Percentiles rank a stretch among this genome's conserved stretches.
Conservation (phyloP, 169 alveolate genomes). For the Cardiosporidium cionae region DNA sequence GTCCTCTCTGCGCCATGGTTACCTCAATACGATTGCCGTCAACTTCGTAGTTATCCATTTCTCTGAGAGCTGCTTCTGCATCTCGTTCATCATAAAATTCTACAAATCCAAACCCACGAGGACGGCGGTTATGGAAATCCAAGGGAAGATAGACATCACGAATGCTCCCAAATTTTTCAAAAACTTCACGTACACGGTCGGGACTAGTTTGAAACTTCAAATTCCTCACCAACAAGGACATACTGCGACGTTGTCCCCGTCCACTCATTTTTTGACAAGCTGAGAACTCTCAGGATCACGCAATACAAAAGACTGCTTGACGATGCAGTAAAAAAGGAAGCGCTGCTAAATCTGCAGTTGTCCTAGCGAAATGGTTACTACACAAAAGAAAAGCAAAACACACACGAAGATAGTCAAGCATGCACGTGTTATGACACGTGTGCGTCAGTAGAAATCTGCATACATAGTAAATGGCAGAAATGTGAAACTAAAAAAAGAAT, state of each 20-base stretch:
- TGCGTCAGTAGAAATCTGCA: too few relatives aligned
- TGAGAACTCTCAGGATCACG: too few relatives aligned
- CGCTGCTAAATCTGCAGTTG: too few relatives aligned
- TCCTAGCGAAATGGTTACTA: too few relatives aligned
- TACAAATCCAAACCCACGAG: constrained; percentile 83
- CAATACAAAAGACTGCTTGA: too few relatives aligned
- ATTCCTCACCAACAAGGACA: constrained; percentile 59
- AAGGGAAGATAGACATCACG: constrained; percentile 74
- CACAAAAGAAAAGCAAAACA: too few relatives aligned
- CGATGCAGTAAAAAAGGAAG: too few relatives aligned
- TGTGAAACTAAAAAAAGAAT: too few relatives aligned
- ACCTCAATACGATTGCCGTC: constrained; percentile 75
- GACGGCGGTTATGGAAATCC: constrained; percentile 60
- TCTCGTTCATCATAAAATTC: constrained; percentile 71
- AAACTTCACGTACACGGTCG: constrained; percentile 58
- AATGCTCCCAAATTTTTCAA: constrained; percentile 69
- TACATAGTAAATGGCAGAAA: too few relatives aligned
- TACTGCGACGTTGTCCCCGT: not conserved
- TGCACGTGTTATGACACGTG: too few relatives aligned
- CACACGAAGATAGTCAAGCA: too few relatives aligned
- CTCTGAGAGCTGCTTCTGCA: constrained; percentile 74
- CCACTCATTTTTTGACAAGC: too few relatives aligned
- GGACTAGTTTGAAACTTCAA: constrained; percentile 65
- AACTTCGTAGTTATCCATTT: constrained; percentile 64
- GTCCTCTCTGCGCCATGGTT: constrained; percentile 65